Percentiles rank a stretch among this genome's conserved stretches.
Evolutionary conservation across 176 grass and related monocot genomes (phyloP).

Genomic region (Zoysia japonica): DNA sequence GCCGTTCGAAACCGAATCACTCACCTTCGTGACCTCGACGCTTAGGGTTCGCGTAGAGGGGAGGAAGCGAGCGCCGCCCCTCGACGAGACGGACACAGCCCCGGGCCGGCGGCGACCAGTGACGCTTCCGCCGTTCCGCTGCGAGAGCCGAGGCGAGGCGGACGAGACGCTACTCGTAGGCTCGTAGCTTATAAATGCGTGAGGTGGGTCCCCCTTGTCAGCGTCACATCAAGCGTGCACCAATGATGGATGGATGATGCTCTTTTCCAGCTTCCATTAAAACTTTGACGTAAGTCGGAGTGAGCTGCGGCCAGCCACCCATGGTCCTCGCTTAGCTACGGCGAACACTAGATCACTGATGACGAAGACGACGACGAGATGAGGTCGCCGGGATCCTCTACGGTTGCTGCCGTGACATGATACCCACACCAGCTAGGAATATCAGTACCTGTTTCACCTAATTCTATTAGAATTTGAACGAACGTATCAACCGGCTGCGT

Average conservation of each 20-base stretch:
- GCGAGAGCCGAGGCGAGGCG: background rate
- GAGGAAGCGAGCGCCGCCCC: background rate
- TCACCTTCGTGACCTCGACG: background rate
- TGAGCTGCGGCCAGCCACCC: too few species aligned
- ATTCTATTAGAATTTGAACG: too few species aligned
- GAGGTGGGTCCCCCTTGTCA: constrained; percentile 15
- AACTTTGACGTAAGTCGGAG: background rate
- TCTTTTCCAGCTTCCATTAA: background rate
- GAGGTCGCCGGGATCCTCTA: constrained; percentile 6
- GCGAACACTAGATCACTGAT: background rate
- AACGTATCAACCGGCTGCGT: background rate
- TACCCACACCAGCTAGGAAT: background rate
- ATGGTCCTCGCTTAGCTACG: background rate
- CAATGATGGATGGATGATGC: background rate
- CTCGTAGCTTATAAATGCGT: constrained; percentile 33
- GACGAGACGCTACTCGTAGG: background rate
- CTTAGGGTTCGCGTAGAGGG: background rate
- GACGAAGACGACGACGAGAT: constrained; percentile 3
- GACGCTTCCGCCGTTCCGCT: background rate
- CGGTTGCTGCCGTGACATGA: background rate
- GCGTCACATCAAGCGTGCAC: background rate
- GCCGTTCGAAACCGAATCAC: background rate
- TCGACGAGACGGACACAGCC: background rate
- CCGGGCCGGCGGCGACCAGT: background rate
- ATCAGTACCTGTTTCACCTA: too few species aligned